phyloP scores from a whole-genome alignment of 441 rosid species.

The Mallotus japonicus region DNA sequence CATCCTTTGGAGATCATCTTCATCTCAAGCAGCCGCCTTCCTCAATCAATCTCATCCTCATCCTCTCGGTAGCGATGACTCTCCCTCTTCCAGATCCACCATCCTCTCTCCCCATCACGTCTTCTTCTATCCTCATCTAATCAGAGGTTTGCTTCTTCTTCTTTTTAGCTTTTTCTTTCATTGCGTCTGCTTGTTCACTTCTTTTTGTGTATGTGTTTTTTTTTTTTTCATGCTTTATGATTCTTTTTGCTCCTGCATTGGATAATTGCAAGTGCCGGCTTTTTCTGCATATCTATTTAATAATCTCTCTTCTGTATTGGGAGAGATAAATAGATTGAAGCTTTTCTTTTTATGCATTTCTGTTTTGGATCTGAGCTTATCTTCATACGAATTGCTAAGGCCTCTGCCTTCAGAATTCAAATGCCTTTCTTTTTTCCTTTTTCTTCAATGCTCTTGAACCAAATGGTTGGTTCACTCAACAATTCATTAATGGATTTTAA shows the following conservation, averaged over 20 bases:
- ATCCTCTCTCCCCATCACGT: constrained; percentile 10
- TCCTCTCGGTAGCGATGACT: constrained; percentile 21
- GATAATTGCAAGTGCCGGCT: too few species aligned
- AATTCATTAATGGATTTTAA: not conserved
- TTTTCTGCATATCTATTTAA: too few species aligned
- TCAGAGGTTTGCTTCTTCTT: constrained; percentile 36
- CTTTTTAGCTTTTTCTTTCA: not conserved
- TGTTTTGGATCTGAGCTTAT: too few species aligned
- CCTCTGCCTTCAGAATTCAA: too few species aligned
- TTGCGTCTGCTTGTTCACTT: not conserved
- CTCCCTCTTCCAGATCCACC: constrained; percentile 34
- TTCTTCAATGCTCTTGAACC: not conserved
- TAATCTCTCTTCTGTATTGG: too few species aligned
- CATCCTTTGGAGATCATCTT: constrained; percentile 39
- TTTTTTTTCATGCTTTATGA: not conserved
- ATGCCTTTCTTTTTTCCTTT: not conserved
- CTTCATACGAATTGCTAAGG: too few species aligned
- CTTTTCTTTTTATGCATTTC: too few species aligned
- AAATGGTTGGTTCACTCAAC: not conserved
- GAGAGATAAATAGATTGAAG: too few species aligned
- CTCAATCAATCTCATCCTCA: constrained; percentile 33
- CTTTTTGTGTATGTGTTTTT: not conserved
- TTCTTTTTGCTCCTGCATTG: too few species aligned
- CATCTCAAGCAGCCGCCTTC: constrained; percentile 35
- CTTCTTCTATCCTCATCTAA: constrained; percentile 31